Conservation (phyloP, 495 filamentous ascomycete species). For the Bryoglossum gracile region DNA sequence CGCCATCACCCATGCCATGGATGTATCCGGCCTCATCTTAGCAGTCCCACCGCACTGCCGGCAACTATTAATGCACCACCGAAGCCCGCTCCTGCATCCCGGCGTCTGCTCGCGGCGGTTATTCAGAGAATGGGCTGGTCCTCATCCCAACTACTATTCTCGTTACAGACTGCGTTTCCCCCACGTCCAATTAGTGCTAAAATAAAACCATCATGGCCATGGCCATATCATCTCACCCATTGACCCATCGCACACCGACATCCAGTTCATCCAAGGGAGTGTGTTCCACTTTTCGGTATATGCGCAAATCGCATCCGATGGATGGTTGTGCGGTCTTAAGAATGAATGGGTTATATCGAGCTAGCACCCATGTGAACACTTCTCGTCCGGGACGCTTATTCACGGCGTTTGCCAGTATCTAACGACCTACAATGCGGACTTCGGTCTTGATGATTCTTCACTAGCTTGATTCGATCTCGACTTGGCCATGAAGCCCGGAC, state of each 20-base stretch:
- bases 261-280: slow-evolving; percentile 10
- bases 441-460: slow-evolving; percentile 11
- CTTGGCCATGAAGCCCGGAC: slow-evolving; percentile 10
- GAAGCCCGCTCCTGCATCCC: background rate
- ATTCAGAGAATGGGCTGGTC: slow-evolving; percentile 3
- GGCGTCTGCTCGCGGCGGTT: slow-evolving; percentile 4
- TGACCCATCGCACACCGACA: slow-evolving; percentile 15
- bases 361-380: slow-evolving; percentile 9
- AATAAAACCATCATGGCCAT: slow-evolving; percentile 19
- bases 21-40: slow-evolving; percentile 19
- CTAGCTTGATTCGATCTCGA: slow-evolving; percentile 10
- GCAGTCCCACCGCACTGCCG: slow-evolving; percentile 6
- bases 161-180: slow-evolving; percentile 15
- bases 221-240: slow-evolving; percentile 17
- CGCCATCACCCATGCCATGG: slow-evolving; percentile 19
- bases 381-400: slow-evolving; percentile 7
- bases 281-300: slow-evolving; percentile 20
- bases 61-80: slow-evolving; percentile 7
- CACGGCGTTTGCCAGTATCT: slow-evolving; percentile 18
- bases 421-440: slow-evolving; percentile 7
- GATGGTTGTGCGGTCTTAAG: slow-evolving; percentile 19
- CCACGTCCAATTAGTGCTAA: slow-evolving; percentile 23
- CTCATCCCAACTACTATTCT: slow-evolving; percentile 9
- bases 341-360: slow-evolving; percentile 20
- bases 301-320: slow-evolving; percentile 15